Base-by-base conservation (phyloP, 345 rosid genomes). In the Aegle marmelos region DNA sequence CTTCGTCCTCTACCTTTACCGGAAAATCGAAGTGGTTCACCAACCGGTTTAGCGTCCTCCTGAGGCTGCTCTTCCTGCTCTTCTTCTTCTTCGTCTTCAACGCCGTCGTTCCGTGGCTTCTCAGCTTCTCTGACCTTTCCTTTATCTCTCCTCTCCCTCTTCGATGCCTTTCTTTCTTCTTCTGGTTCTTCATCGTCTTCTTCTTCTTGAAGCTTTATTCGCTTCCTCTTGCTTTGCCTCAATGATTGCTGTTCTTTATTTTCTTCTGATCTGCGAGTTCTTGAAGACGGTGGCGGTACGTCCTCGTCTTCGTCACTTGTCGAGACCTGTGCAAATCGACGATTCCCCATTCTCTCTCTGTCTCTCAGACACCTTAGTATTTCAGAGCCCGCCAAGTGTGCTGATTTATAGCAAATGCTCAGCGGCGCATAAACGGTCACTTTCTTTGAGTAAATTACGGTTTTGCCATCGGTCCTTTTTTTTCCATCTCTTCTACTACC, bases 251-350 rank as follows among this genome's bases (percentile, higher is more conserved):
- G 77, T 53, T 53, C 57, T 53, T 53, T 53, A 82, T 68, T 72
- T 70, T 83, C 71, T 77, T 76, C 70, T 39, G 82, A 78, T 70
- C 78, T 85, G 7, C 81, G 78, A 16, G 84, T 72, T 13, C 76
- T 69, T 64, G 75, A 56, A 4, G 82, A 77, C 28, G 41, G 57
- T 1, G 61, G 31, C 21, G 67, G 82, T 9, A 41, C 81, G 21
- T 90, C 93, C 30, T 91, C 98, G 57, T 93, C 99, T 2, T 93
- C 99, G 77, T 93, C 98, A 88, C 94, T 89, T 7, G 85, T 88
- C 67, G 90, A 78, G 22, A 95, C 87, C 86, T 88, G 93, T 36
- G 97, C 90, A 65, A 89, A 91, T 78, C 98, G 85, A 68, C 94
- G 83, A 79, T 87, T 90, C 39, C 88, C 81, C 93, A 92, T 93